Evolutionary conservation across 2,329 filamentous ascomycete species (phyloP), one percentile per base, ranked within the genome.

Genomic region (Pestalotiopsis fici): DNA sequence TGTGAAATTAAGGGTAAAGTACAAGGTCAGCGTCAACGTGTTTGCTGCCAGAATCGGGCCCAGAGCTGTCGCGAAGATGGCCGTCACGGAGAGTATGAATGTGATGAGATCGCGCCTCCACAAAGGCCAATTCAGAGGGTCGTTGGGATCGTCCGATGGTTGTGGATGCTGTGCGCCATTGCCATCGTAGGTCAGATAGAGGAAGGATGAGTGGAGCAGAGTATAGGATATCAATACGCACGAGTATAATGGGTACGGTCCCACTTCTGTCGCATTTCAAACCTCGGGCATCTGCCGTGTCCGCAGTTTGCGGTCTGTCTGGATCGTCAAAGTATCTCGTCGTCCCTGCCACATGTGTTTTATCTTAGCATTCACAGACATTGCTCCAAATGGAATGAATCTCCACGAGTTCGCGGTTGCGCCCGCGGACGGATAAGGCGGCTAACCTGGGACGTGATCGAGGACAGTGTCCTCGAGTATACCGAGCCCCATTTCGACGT

Each of bases 1-100:
- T n/a, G 91, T 92, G 74, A 97, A 93, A 61, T 85, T 84, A 60
- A 85, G 82, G 6, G 77, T 70, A 78, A 94, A 94, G 76, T 88
- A 85, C 35, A 91, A 82, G 4, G 91, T 87, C 64, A 98, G 83
- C 4, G 91, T 93, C 67, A 97, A 82, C 1, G 94, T 97, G 79
- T 97, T 95, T 67, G 95, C 93, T 59, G 95, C 95, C 71, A 98
- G 90, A 66, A 98, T 91, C 4, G 95, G 92, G 35, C 93, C 94
- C 11, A 97, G 88, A 0, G 93, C 91, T 13, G 93, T 93, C 64
- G 93, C 95, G 72, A 98, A 91, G 75, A 97, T 91, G 70, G 93
- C 91, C 27, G 92, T 87, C 68, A 96, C 81, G 70, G 92, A 97
- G 28, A 98, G 88, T 70, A 93, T 87, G 67, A 89, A 83, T 69